Conservation (phyloP, 1,284 basidiomycete genomes). For the Trichosporon sp. region DNA sequence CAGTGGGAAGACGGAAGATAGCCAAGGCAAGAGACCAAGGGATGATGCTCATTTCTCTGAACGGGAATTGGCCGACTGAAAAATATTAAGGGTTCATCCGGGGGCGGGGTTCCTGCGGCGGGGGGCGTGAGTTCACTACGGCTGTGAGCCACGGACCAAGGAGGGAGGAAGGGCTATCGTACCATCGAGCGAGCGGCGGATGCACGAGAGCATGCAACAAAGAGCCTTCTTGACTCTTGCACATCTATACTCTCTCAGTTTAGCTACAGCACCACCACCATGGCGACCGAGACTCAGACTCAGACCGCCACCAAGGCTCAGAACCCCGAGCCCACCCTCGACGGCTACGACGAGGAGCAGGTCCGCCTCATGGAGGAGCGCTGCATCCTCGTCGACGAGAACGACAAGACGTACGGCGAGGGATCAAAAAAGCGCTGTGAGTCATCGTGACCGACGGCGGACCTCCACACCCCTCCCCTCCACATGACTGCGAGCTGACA, state of each 20-base stretch:
- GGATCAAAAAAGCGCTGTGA: conserved; percentile 94
- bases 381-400: conserved; percentile 88
- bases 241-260: not conserved
- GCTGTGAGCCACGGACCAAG: not conserved
- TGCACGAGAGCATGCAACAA: not conserved
- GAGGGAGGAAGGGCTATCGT: not conserved
- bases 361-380: conserved; percentile 91
- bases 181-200: not conserved
- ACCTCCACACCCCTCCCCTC: too few species aligned
- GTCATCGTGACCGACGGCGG: conserved; percentile 32
- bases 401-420: conserved; percentile 83
- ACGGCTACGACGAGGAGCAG: conserved; percentile 49
- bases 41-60: not conserved
- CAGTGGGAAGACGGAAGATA: too few species aligned
- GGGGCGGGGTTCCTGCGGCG: not conserved
- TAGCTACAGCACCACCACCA: not conserved
- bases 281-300: not conserved
- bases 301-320: not conserved
- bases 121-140: not conserved
- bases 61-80: conserved; percentile 1
- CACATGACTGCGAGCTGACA: not conserved
- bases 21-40: not conserved
- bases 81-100: conserved; percentile 1
- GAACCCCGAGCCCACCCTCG: conserved; percentile 23
- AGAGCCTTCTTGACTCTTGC: not conserved